Base-by-base conservation (phyloP, 176 grass and related monocot genomes). In the Oryza meridionalis region DNA sequence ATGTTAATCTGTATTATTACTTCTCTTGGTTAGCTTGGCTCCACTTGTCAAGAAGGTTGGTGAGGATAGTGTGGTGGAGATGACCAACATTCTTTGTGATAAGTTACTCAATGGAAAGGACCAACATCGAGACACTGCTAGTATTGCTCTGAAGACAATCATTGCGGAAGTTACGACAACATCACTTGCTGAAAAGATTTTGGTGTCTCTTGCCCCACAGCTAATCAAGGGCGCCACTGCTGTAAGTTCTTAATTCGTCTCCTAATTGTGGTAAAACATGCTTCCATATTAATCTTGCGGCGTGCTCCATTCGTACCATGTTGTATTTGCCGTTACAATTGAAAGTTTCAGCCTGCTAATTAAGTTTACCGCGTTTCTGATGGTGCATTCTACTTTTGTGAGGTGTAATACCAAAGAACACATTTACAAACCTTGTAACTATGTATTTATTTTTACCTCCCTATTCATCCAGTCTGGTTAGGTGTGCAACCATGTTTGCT, bases 21-120 rank as follows among this genome's bases (percentile, higher is more conserved):
- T 72, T 12, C 29, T 73, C 26, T 81, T 44, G 78, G 50, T 40
- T 84, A 99, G 96, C 81, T 88, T 99, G 91, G 89, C 85, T 84
- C 96, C 96, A 70, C 96, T 99, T 53, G 93, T 96, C 37, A 99
- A 95, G 88, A 99, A 96, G 77, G 89, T 96, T 74, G 82, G 80
- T 16, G 93, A 99, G 87, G 96, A 96, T 25, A 99, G 86, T 79
- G 90, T 95, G 67, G 77, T 96, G 73, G 93, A 99, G 49, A 99
- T 99, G 96, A 88, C 90, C 35, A 90, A 90, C 67, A 99, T 94
- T 87, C 93, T 99, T 71, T 94, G 89, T 81, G 91, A 94, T 82
- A 99, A 99, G 77, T 89, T 99, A 84, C 84, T 99, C 24, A 90
- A 94, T 64, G 96, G 96, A 22, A 99, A 99, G 88, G 96, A 99